Conservation (phyloP, 805 yeast genomes). For the Yamadazyma akitaensis region DNA sequence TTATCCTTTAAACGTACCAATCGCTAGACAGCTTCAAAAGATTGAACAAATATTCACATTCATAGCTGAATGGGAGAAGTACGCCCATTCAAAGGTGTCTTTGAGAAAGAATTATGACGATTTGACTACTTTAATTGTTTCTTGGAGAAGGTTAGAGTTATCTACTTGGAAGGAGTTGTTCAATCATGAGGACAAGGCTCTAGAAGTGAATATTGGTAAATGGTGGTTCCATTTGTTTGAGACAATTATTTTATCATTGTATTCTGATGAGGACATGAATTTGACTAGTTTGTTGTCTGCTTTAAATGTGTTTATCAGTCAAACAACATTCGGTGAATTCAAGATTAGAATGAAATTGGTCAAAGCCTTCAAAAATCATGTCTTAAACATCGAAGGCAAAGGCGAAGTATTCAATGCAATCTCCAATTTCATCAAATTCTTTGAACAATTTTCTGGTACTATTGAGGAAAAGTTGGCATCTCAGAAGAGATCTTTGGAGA, state of each 20-base stretch:
- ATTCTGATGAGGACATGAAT: slow-evolving; percentile 31
- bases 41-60: slow-evolving; percentile 82
- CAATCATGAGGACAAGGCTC: slow-evolving; percentile 52
- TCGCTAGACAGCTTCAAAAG: slow-evolving; percentile 75
- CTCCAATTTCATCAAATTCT: slow-evolving; percentile 58
- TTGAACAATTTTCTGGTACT: slow-evolving; percentile 56
- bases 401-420: slow-evolving; percentile 37
- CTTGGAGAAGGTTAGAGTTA: slow-evolving; percentile 89
- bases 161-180: slow-evolving; percentile 81
- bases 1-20: slow-evolving; percentile 64
- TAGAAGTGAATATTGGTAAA: slow-evolving; percentile 54
- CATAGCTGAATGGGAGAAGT: slow-evolving; percentile 90
- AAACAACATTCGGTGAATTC: slow-evolving; percentile 76
- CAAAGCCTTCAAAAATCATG: slow-evolving; percentile 61
- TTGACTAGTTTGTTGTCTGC: slow-evolving; percentile 40
- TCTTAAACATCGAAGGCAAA: slow-evolving; percentile 25
- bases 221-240: slow-evolving; percentile 96
- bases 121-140: slow-evolving; percentile 66
- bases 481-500: slow-evolving; percentile 58
- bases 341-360: slow-evolving; percentile 55
- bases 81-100: slow-evolving; percentile 76
- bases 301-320: slow-evolving; percentile 70
- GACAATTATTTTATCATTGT: slow-evolving; percentile 55
- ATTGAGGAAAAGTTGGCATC: slow-evolving; percentile 45
- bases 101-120: slow-evolving; percentile 52